Evolutionary conservation across 176 grass and related monocot species (phyloP), one percentile per base, ranked within the genome.

Genomic region (Juncus inflexus): DNA sequence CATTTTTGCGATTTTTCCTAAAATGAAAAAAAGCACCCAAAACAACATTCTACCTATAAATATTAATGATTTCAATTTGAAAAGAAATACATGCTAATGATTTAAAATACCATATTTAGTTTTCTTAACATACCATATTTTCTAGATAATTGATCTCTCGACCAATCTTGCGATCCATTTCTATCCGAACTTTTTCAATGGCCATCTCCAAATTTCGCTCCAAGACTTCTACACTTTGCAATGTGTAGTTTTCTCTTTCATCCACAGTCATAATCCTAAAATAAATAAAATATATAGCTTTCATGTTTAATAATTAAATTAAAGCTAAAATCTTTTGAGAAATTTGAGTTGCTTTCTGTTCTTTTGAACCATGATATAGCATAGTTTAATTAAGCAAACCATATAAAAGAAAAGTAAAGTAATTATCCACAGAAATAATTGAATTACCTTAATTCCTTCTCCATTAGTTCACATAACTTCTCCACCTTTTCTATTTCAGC

Each of bases 141-240:
- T 90, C 72, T 42, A 99, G 83, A 66, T 75, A 81, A 78, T 35
- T 55, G 68, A 99, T 86, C 76, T 94, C 85, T 11, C 75, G 72
- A 0, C 72, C 85, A 52, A 99, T 92, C 76, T 92, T 99, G 66
- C 78, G 70, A 49, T 99, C 85, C 83, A 80, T 86, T 73, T 99
- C 95, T 40, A 37, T 64, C 60, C 83, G 81, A 55, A 99, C 95
- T 78, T 79, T 92, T 59, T 50, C 50, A 69, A 99, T 78, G 35
- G 89, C 89, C 11, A 55, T 61, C 83, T 99, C 89, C 63, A 99
- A 67, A 63, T 66, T 92, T 65, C 67, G 80, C 80, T 92, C 95
- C 80, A 99, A 51, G 57, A 49, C 51, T 65, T 79, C 86, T 61
- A 99, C 73, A 71, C 80, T 72, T 51, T 88, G 85, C 78, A 90